A percentile compares a stretch with the other conserved stretches of the same genome.
These are phyloP conservation scores for Chamaecrista fasciculata DNA, from an alignment of 306 rosid species.

Conservation along the genomic window DNA sequence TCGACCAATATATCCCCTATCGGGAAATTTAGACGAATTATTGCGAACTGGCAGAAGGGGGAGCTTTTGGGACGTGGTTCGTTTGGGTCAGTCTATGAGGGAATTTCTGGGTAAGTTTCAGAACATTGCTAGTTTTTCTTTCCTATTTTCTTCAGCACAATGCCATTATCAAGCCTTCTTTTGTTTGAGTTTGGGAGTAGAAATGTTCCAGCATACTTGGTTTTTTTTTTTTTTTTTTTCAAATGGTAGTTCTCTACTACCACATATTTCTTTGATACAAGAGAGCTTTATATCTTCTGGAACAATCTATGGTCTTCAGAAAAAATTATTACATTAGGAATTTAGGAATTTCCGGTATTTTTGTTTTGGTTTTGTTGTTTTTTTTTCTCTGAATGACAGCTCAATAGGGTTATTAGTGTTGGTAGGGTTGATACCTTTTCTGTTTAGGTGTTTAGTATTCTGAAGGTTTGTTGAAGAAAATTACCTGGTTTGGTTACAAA, in stretches of 20 bases:
- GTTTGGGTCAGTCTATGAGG: slow-evolving; percentile 87
- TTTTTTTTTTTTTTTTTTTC: too few relatives aligned
- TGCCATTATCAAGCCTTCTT: neutral
- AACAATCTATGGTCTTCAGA: neutral
- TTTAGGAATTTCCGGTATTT: neutral
- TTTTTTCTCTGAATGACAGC: neutral
- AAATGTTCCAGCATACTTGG: neutral
- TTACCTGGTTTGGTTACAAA: slow-evolving; percentile 3
- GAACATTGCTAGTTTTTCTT: neutral
- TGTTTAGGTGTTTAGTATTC: neutral
- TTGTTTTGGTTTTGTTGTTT: too few relatives aligned
- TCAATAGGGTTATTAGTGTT: neutral
- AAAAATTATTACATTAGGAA: neutral
- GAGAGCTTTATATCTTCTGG: neutral
- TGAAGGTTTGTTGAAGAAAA: slow-evolving; percentile 5
- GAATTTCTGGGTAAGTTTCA: slow-evolving; percentile 70
- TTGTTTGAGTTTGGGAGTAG: neutral
- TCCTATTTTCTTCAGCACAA: slow-evolving; percentile 2
- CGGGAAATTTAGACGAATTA: slow-evolving; percentile 48
- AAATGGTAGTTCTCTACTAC: neutral
- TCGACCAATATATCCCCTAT: slow-evolving; percentile 67
- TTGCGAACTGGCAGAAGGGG: slow-evolving; percentile 66
- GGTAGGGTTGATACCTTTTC: neutral
- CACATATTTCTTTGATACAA: neutral
- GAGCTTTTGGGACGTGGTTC: slow-evolving; percentile 89